Evolutionary conservation across 495 filamentous ascomycete species (phyloP).

Genomic region (Viridothelium virens): DNA sequence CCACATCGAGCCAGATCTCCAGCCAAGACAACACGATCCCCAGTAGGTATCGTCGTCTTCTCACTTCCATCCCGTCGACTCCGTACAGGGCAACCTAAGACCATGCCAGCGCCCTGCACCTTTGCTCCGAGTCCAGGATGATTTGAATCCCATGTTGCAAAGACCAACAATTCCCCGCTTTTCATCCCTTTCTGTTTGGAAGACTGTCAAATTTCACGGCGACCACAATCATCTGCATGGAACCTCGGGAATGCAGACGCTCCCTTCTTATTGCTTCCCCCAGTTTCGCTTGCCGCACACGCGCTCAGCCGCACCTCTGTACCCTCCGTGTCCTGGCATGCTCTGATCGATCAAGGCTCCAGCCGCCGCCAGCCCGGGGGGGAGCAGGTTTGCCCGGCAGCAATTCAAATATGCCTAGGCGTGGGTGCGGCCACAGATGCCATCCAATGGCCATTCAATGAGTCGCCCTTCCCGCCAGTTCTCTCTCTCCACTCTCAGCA

Average conservation of each 20-base stretch:
- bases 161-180: not conserved
- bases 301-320: not conserved
- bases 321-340: not conserved
- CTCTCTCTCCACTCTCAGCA: constrained; percentile 1
- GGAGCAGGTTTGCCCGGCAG: constrained; percentile 4
- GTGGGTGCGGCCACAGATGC: not conserved
- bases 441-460: not conserved
- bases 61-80: not conserved
- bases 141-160: not conserved
- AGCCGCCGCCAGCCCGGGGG: not conserved
- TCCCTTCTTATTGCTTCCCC: not conserved
- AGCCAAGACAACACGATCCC: not conserved
- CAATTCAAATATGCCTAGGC: not conserved
- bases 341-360: constrained; percentile 7
- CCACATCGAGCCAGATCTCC: not conserved
- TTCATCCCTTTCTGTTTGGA: not conserved
- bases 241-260: not conserved
- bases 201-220: not conserved
- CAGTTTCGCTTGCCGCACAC: not conserved
- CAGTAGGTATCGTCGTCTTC: not conserved
- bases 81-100: too few species aligned
- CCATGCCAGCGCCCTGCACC: not conserved
- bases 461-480: not conserved
- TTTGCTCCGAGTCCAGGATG: not conserved
- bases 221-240: not conserved